Conservation (phyloP, 1,284 basidiomycete species). For the Boletus smithii region DNA sequence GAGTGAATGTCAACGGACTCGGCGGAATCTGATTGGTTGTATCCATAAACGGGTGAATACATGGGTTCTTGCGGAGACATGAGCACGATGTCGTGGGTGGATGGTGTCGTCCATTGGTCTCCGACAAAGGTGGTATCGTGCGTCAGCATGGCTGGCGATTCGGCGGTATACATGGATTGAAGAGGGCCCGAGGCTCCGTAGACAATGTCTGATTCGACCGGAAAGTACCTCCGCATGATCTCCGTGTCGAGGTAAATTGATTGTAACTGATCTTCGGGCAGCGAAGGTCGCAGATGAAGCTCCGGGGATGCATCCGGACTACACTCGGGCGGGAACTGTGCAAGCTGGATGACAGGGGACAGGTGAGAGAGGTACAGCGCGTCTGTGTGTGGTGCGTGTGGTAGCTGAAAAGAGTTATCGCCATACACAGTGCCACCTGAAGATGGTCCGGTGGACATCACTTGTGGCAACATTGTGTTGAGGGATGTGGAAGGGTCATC, state of each 20-base stretch:
- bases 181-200: conserved; percentile 17
- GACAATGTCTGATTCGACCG: conserved; percentile 13
- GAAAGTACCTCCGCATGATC: conserved; percentile 24
- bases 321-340: conserved; percentile 18
- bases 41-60: conserved; percentile 22
- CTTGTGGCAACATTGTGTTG: conserved; percentile 5
- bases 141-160: conserved; percentile 12
- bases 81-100: conserved; percentile 18
- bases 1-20: conserved; percentile 21
- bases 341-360: conserved; percentile 17
- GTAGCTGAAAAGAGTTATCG: conserved; percentile 6
- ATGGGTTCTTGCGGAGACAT: conserved; percentile 19
- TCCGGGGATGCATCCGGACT: conserved; percentile 18
- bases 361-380: conserved; percentile 26
- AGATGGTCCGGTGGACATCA: background rate
- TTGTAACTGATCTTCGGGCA: conserved; percentile 27
- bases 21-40: conserved; percentile 18
- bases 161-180: conserved; percentile 22
- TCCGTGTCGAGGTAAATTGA: conserved; percentile 26
- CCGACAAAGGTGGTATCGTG: conserved; percentile 18
- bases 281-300: conserved; percentile 12
- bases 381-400: conserved; percentile 19
- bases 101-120: conserved; percentile 16
- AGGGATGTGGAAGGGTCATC: conserved; percentile 5
- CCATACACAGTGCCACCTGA: conserved; percentile 12